These are phyloP conservation scores for Pelargonium myrrhifolium DNA, from an alignment of 441 rosid species.

Conservation along the genomic window DNA sequence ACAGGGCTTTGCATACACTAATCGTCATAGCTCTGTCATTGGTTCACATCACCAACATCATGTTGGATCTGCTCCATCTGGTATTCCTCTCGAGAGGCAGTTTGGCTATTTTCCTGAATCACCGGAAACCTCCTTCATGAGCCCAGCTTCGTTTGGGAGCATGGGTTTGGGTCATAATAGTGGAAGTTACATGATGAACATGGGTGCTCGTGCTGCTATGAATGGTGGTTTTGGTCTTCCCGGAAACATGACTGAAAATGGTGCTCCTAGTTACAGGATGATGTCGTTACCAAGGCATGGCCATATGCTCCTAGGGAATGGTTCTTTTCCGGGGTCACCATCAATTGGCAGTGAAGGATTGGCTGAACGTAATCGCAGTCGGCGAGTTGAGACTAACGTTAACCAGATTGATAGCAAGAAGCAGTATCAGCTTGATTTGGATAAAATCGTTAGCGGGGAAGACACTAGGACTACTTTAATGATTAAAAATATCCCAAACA, in stretches of 20 bases:
- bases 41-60: slow-evolving; percentile 58
- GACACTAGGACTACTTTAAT: slow-evolving; percentile 73
- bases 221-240: slow-evolving; percentile 40
- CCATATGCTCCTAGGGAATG: slow-evolving; percentile 50
- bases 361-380: slow-evolving; percentile 54
- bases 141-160: slow-evolving; percentile 39
- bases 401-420: slow-evolving; percentile 69
- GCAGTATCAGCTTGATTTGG: slow-evolving; percentile 68
- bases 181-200: slow-evolving; percentile 51
- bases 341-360: slow-evolving; percentile 45
- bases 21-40: slow-evolving; percentile 42
- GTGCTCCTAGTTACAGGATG: slow-evolving; percentile 46
- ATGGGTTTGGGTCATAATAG: slow-evolving; percentile 45
- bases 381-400: slow-evolving; percentile 52
- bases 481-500: slow-evolving; percentile 84
- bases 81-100: slow-evolving; percentile 49
- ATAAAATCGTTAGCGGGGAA: slow-evolving; percentile 57
- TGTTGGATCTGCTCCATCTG: slow-evolving; percentile 83
- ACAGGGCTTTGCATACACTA: slow-evolving; percentile 42
- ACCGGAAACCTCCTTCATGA: slow-evolving; percentile 50
- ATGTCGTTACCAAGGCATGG: slow-evolving; percentile 66
- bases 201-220: slow-evolving; percentile 41
- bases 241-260: slow-evolving; percentile 41
- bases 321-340: slow-evolving; percentile 44
- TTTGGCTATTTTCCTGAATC: slow-evolving; percentile 75